These are phyloP conservation scores for Lagenaria siceraria DNA, from an alignment of 306 rosid genomes.

Conservation along the genomic window DNA sequence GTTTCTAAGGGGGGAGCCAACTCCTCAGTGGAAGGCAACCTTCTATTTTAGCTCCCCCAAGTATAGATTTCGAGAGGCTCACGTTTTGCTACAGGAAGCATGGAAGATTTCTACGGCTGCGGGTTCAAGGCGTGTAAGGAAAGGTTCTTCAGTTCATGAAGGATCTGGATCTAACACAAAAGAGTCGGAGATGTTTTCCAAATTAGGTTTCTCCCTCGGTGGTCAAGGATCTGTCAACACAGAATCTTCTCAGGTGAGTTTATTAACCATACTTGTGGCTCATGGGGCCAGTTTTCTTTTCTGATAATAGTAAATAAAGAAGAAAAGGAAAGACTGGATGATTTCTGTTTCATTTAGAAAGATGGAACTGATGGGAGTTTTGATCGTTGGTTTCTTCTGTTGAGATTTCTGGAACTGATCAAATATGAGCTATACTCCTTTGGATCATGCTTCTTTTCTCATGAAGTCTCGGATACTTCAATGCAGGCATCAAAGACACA, in stretches of 20 bases:
- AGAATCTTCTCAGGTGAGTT: constrained; percentile 63
- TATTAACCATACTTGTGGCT: constrained; percentile 13
- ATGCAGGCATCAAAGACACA: constrained; percentile 57
- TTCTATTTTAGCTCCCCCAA: background rate
- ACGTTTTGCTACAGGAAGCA: constrained; percentile 49
- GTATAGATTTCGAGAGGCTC: background rate
- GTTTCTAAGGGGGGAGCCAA: background rate
- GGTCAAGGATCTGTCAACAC: constrained; percentile 39
- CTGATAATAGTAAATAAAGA: background rate
- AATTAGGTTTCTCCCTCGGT: constrained; percentile 33
- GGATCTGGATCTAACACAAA: constrained; percentile 52
- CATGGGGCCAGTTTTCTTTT: constrained; percentile 4
- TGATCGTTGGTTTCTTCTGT: background rate
- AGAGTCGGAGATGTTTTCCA: constrained; percentile 55
- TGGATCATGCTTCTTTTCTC: constrained; percentile 7
- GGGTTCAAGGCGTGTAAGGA: constrained; percentile 85
- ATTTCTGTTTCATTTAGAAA: background rate
- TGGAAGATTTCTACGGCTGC: constrained; percentile 98
- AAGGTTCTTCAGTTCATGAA: constrained; percentile 46
- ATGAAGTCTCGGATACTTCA: constrained; percentile 3
- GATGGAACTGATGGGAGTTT: background rate
- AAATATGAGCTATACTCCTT: background rate
- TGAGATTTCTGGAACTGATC: constrained; percentile 7
- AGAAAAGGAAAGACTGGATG: background rate
- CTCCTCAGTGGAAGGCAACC: background rate